Evolutionary conservation across 2,329 filamentous ascomycete species (phyloP), one percentile per base, ranked within the genome.

Genomic region (Atkinsonella texensis): DNA sequence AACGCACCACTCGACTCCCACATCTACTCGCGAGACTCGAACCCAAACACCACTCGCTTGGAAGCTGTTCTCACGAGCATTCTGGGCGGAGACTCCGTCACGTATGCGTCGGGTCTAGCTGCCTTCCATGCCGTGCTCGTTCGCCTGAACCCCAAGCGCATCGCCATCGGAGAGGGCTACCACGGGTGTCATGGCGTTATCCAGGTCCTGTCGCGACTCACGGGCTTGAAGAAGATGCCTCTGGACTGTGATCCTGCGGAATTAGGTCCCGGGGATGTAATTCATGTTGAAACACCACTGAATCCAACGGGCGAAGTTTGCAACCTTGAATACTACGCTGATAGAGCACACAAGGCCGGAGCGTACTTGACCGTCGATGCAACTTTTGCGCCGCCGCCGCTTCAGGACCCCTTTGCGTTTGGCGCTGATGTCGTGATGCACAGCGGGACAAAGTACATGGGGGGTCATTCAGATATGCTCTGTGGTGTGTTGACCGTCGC

Each of bases 141-240:
- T n/a, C 81, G 83, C 62, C 71, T 95, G 9, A 89, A 94, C 65
- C 93, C 93, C 1, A 81, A 81, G 59, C 83, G 84, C 53, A 81
- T 97, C 52, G 85, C 89, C 58, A 89, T 97, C 57, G 83, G 83
- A 39, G 82, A 77, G 15, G 90, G 89, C 42, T 98, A 97, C 70
- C 93, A 97, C 70, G 93, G 93, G 60, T 95, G 88, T 68, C 89
- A 95, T 67, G 89, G 87, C 55, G 87, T 95, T 32, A 79, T 96
- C 59, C 69, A 69, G 33, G 70, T 97, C 51, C 75, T 94, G 57
- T 69, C 77, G 53, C 87, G 88, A 56, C 79, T 96, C 48, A 88
- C 84, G 28, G 85, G 85, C 0, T 78, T 95, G 28, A 69, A 84
- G 63, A 77, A 84, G 57, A 74, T 96, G 2, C 76, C 83, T 20